These are phyloP conservation scores for Tuber indicum DNA, from an alignment of 495 filamentous ascomycete species.

Conservation along the genomic window DNA sequence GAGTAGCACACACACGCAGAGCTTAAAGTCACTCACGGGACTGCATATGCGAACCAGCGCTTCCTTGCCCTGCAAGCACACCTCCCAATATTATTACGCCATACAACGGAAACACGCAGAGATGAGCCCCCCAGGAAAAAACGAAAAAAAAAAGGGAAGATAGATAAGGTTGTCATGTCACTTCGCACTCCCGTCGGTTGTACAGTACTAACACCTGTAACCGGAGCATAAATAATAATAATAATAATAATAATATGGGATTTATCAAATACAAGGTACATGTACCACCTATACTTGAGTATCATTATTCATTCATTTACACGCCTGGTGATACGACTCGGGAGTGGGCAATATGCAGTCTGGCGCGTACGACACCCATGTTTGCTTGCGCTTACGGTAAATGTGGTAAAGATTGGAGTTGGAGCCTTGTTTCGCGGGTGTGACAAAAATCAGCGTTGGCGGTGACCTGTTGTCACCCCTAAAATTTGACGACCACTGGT, in stretches of 20 bases:
- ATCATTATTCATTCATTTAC: not conserved
- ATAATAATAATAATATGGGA: not conserved
- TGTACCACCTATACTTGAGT: not conserved
- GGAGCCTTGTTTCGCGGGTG: not conserved
- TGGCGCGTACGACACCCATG: not conserved
- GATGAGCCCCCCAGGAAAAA: not conserved
- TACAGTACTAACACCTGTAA: not conserved
- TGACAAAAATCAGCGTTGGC: too few relatives aligned
- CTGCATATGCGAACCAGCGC: not conserved
- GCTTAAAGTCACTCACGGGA: not conserved
- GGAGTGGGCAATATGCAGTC: not conserved
- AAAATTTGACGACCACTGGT: too few relatives aligned
- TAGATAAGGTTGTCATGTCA: slow-evolving; percentile 1
- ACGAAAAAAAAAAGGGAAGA: not conserved
- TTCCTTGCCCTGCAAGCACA: not conserved
- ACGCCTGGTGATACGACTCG: not conserved
- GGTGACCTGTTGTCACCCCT: too few relatives aligned
- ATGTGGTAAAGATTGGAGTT: not conserved
- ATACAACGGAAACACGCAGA: not conserved
- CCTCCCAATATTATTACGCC: not conserved
- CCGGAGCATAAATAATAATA: not conserved
- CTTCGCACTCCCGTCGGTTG: slow-evolving; percentile 1
- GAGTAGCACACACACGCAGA: not conserved
- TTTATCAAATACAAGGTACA: not conserved
- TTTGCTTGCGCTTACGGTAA: not conserved